Evolutionary conservation across 2,329 filamentous ascomycete genomes (phyloP), one percentile per base, ranked within the genome.

Genomic region (Neofusicoccum laricinum): DNA sequence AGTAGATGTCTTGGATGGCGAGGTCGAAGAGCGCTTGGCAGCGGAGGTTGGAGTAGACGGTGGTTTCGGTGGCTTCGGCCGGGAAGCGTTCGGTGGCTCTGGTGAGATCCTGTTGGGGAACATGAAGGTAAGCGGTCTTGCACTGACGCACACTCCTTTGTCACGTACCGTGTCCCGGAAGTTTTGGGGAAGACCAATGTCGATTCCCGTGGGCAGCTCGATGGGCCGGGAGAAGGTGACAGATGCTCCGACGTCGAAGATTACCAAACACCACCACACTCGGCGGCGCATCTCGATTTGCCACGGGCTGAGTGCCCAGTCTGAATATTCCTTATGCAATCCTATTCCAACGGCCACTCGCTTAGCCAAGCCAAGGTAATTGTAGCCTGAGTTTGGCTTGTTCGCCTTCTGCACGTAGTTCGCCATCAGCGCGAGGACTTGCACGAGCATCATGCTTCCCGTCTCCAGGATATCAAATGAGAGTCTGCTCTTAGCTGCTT

Each of bases 391-490:
- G 66, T 84, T 84, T 2, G 81, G 81, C 66, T 82, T 82, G 69
- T 83, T 80, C 19, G 80, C 75, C 68, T 83, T 84, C 67, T 83
- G 81, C 0, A 80, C 74, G 65, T 82, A 82, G 64, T 83, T 82
- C 62, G 80, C 79, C 66, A 83, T 73, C 49, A 84, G 74, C 15
- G 78, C 70, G 38, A 84, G 72, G 0, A 77, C 77, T 68, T 84
- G 82, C 2, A 84, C 81, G 6, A 82, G 73, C 11, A 78, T 81
- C 25, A 84, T 69, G 58, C 81, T 83, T 21, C 82, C 82, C 34
- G 77, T 79, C 64, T 84, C 82, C 36, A 83, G 75, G 14, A 78
- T 75, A 48, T 80, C 75, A 59, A 81, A 77, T 45, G 80, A 79
- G 55, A 82, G 66, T 63, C 78, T 78, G 6, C 76, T 73, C 69